These are phyloP conservation scores for Fusarium marasasianum DNA, from an alignment of 2,329 filamentous ascomycete genomes.

Conservation along the genomic window DNA sequence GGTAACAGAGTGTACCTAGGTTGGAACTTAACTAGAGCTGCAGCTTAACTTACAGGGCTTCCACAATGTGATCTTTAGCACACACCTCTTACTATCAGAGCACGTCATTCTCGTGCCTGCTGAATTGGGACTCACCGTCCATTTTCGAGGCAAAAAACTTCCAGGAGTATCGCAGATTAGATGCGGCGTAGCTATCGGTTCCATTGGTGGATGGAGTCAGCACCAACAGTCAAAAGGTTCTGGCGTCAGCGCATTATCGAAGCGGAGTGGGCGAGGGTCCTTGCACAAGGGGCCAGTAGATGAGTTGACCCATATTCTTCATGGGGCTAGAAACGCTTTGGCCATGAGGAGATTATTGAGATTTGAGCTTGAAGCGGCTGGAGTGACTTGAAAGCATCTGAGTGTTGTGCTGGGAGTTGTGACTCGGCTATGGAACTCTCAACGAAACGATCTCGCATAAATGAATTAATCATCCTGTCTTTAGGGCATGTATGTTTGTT, in stretches of 20 bases:
- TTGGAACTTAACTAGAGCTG: not conserved
- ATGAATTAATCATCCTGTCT: not conserved
- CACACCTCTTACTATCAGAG: not conserved
- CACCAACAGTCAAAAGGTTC: not conserved
- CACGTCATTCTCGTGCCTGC: slow-evolving; percentile 18
- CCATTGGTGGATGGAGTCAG: slow-evolving; percentile 27
- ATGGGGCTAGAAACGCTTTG: slow-evolving; percentile 18
- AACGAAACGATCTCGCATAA: slow-evolving; percentile 8
- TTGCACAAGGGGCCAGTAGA: slow-evolving; percentile 19
- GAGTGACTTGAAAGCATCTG: not conserved
- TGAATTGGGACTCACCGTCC: slow-evolving; percentile 8
- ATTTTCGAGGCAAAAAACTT: not conserved
- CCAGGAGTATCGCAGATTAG: slow-evolving; percentile 24
- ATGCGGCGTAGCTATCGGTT: slow-evolving; percentile 8
- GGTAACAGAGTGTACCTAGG: not conserved
- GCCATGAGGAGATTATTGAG: slow-evolving; percentile 33
- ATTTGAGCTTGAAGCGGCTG: not conserved
- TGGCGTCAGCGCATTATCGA: slow-evolving; percentile 18
- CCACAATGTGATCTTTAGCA: not conserved
- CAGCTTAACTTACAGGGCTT: not conserved
- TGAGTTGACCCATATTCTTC: slow-evolving; percentile 22
- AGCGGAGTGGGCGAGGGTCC: slow-evolving; percentile 27
- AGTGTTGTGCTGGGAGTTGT: not conserved
- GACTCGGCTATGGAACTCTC: not conserved
- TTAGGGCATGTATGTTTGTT: not conserved